These are phyloP conservation scores for Diaporthe humulicola DNA, from an alignment of 2,329 filamentous ascomycete species.

Conservation along the genomic window DNA sequence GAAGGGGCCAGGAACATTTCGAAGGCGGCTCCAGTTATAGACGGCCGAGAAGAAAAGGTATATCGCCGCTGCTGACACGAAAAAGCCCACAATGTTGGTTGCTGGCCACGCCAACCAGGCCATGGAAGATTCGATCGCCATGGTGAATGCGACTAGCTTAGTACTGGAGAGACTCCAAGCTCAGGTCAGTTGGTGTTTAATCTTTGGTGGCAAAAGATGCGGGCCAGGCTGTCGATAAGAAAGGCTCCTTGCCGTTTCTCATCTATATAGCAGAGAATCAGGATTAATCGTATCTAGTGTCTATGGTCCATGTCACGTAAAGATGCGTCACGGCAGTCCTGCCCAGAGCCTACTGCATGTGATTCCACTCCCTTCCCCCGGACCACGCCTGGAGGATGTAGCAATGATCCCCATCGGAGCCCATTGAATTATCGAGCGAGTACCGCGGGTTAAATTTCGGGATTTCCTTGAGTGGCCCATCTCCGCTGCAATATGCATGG, in stretches of 20 bases:
- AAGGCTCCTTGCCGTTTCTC: background rate
- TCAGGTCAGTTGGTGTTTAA: background rate
- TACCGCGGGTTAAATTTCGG: background rate
- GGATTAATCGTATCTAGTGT: background rate
- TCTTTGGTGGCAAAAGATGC: background rate
- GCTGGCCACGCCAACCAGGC: background rate
- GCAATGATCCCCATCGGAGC: background rate
- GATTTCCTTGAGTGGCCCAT: background rate
- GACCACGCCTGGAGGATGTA: background rate
- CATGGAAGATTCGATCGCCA: background rate
- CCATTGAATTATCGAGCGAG: background rate
- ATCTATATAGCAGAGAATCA: background rate
- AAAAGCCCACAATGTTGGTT: background rate
- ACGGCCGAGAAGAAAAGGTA: constrained; percentile 13
- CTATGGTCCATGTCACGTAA: background rate
- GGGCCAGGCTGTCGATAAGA: background rate
- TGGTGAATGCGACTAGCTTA: background rate
- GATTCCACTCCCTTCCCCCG: background rate
- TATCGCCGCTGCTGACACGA: background rate
- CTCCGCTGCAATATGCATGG: background rate
- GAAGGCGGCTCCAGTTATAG: constrained; percentile 41
- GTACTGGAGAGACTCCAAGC: background rate
- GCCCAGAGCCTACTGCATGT: background rate
- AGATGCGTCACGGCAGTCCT: background rate
- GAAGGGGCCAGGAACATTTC: constrained; percentile 45